These are phyloP conservation scores for Rhodamnia argentea DNA, from an alignment of 345 rosid species.

Conservation along the genomic window DNA sequence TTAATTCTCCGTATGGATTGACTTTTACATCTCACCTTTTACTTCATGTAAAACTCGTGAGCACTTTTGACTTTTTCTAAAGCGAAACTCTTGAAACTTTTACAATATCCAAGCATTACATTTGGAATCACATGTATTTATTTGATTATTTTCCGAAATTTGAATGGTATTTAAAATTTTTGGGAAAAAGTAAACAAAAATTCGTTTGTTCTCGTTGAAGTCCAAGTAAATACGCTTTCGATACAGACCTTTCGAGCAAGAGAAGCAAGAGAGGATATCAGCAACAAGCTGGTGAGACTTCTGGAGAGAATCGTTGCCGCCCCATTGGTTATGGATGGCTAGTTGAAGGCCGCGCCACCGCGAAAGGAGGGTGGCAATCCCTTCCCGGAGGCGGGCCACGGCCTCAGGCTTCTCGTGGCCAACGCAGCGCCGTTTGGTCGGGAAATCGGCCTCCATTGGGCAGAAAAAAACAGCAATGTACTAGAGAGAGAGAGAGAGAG, in stretches of 20 bases:
- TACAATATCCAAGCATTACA: background rate
- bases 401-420: background rate
- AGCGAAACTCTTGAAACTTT: background rate
- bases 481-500: background rate
- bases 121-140: background rate
- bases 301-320: conserved; percentile 54
- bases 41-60: too few relatives aligned
- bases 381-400: conserved; percentile 23
- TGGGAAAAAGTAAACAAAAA: background rate
- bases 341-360: conserved; percentile 72
- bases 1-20: background rate
- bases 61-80: too few relatives aligned
- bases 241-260: conserved; percentile 30
- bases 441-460: background rate
- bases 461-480: background rate
- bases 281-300: conserved; percentile 34
- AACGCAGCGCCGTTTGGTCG: background rate
- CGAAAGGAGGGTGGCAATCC: conserved; percentile 35
- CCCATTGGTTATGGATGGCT: conserved; percentile 76
- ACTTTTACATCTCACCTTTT: too few relatives aligned
- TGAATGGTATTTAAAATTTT: background rate
- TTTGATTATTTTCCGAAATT: background rate
- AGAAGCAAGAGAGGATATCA: conserved; percentile 42
- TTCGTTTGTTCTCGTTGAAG: background rate
- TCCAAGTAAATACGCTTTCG: background rate